A percentile compares a stretch with the other conserved stretches of the same genome.
phyloP scores from a whole-genome alignment of 2,329 filamentous ascomycete genomes.

The Fusarium pininemorale region DNA sequence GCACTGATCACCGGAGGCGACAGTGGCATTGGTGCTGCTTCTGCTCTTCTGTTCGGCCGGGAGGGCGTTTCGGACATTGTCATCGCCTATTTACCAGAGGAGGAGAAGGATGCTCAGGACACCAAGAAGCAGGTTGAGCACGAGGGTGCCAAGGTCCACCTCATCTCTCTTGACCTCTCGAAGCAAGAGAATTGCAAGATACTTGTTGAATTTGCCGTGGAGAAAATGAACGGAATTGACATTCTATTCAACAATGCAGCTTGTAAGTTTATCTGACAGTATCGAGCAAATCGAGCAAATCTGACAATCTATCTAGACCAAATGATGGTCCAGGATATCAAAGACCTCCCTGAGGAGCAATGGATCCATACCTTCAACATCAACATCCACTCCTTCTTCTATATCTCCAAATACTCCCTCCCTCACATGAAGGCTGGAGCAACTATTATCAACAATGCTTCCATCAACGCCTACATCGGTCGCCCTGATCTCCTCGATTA shows the following conservation, averaged over 20 bases:
- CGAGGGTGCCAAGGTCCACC: slow-evolving; percentile 71
- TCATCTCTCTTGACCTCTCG: slow-evolving; percentile 71
- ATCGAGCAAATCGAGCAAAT: not conserved
- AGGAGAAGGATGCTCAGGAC: slow-evolving; percentile 79
- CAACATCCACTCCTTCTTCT: slow-evolving; percentile 87
- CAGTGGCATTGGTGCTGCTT: slow-evolving; percentile 79
- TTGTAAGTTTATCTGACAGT: slow-evolving; percentile 59
- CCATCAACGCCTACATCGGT: slow-evolving; percentile 84
- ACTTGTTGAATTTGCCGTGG: slow-evolving; percentile 71
- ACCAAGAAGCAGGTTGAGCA: slow-evolving; percentile 77
- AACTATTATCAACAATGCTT: slow-evolving; percentile 86
- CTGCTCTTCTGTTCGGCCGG: slow-evolving; percentile 80
- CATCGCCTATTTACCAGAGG: slow-evolving; percentile 78
- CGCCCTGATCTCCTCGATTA: slow-evolving; percentile 84
- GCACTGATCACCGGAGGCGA: slow-evolving; percentile 86
- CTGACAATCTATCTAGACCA: slow-evolving; percentile 40
- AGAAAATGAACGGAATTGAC: slow-evolving; percentile 74
- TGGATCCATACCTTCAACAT: slow-evolving; percentile 83
- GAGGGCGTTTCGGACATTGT: slow-evolving; percentile 76
- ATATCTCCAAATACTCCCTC: slow-evolving; percentile 78
- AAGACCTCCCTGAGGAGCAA: slow-evolving; percentile 77
- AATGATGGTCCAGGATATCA: slow-evolving; percentile 77
- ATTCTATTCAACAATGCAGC: slow-evolving; percentile 80
- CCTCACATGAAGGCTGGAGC: slow-evolving; percentile 78
- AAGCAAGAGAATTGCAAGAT: slow-evolving; percentile 74